phyloP scores from a whole-genome alignment of 208 protist species.

The Trichomonas gallinae region DNA sequence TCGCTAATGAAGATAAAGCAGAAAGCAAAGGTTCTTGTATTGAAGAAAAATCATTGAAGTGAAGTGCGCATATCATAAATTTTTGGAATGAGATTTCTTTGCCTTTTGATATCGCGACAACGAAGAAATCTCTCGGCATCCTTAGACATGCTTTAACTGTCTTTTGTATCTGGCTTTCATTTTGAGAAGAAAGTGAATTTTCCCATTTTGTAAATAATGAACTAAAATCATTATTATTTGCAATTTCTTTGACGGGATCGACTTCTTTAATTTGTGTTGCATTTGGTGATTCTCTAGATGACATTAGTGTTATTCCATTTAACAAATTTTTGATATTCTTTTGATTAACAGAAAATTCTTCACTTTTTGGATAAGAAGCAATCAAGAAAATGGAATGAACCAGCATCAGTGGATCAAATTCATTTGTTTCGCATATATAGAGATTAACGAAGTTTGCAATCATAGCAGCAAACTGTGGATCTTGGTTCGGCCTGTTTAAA shows the following conservation, averaged over 20 bases:
- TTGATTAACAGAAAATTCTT: background rate
- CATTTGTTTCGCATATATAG: background rate
- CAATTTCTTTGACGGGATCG: background rate
- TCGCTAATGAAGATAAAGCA: background rate
- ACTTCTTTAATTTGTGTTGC: background rate
- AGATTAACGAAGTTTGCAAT: background rate
- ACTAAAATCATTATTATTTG: background rate
- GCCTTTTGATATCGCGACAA: background rate
- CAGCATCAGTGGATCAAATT: background rate
- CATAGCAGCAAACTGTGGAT: background rate
- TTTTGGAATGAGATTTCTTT: background rate
- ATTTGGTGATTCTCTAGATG: background rate
- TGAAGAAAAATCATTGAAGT: background rate
- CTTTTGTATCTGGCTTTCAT: background rate
- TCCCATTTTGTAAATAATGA: background rate
- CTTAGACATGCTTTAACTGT: background rate
- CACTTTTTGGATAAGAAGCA: background rate
- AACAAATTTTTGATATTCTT: background rate
- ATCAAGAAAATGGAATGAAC: background rate
- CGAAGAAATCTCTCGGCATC: background rate
- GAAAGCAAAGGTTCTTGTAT: background rate
- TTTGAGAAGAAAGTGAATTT: background rate
- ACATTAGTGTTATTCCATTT: background rate
- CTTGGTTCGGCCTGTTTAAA: background rate
- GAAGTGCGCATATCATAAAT: background rate